Conservation (phyloP, 2,329 filamentous ascomycete species). For the Bimuria novae-zelandiae region DNA sequence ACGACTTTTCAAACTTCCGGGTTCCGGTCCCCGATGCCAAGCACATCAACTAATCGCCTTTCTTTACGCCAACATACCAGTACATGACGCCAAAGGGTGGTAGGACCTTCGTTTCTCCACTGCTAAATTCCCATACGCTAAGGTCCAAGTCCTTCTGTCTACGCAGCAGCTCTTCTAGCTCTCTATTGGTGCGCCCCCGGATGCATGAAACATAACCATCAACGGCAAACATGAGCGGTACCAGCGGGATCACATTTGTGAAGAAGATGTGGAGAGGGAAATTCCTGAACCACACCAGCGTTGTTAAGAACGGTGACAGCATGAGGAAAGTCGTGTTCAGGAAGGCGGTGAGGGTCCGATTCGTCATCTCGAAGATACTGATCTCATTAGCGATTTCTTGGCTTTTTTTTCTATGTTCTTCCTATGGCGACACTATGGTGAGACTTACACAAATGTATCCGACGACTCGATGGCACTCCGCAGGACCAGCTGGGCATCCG, state of each 20-base stretch:
- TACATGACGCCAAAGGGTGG: neutral
- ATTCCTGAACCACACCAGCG: slow-evolving; percentile 1
- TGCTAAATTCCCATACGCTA: neutral
- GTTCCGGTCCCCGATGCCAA: too few relatives aligned
- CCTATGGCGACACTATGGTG: too few relatives aligned
- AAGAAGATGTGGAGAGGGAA: slow-evolving; percentile 1
- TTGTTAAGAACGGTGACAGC: slow-evolving; percentile 10
- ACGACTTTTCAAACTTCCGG: too few relatives aligned
- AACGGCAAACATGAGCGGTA: slow-evolving; percentile 12
- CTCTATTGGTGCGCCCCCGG: slow-evolving; percentile 6
- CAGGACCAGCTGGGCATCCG: neutral
- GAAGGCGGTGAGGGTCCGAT: slow-evolving; percentile 9
- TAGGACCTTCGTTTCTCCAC: neutral
- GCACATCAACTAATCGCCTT: too few relatives aligned
- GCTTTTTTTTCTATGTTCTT: too few relatives aligned
- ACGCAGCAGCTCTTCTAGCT: neutral
- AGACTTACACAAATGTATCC: too few relatives aligned
- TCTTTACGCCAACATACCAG: neutral
- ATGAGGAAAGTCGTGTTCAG: slow-evolving; percentile 10
- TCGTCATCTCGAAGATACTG: slow-evolving; percentile 19
- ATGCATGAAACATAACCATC: slow-evolving; percentile 15
- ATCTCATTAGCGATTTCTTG: neutral
- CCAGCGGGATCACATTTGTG: slow-evolving; percentile 13
- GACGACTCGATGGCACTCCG: neutral
- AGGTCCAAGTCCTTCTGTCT: neutral